These are phyloP conservation scores for Phanerodontia chrysosporium DNA, from an alignment of 768 basidiomycete genomes.

Conservation along the genomic window DNA sequence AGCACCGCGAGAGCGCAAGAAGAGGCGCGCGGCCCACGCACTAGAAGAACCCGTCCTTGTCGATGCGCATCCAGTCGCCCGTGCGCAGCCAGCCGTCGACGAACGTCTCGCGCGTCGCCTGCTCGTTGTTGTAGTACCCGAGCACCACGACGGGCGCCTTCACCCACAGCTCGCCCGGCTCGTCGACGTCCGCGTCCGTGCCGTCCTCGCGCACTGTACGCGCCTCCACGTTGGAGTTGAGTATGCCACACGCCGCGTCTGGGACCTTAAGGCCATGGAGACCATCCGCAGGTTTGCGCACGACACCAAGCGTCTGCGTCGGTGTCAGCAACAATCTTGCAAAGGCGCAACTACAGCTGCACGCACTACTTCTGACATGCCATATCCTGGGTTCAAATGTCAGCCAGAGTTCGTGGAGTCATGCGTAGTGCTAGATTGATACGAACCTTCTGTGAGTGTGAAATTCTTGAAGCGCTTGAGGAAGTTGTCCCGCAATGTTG, in stretches of 20 bases:
- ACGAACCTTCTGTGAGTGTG: background rate
- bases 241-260: constrained; percentile 48
- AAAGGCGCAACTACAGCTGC: background rate
- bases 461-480: constrained; percentile 1
- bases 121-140: constrained; percentile 72
- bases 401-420: background rate
- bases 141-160: constrained; percentile 49
- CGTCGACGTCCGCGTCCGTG: constrained; percentile 46
- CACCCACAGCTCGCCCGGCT: constrained; percentile 66
- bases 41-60: constrained; percentile 63
- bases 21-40: constrained; percentile 30
- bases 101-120: constrained; percentile 65
- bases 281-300: constrained; percentile 41
- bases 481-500: constrained; percentile 3
- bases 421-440: background rate
- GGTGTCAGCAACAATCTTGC: background rate
- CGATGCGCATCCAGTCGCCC: constrained; percentile 64
- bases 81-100: constrained; percentile 67
- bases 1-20: background rate
- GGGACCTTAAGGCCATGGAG: constrained; percentile 37
- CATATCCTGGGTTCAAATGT: constrained; percentile 43
- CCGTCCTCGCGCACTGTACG: constrained; percentile 60
- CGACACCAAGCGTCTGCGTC: constrained; percentile 50
- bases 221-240: constrained; percentile 61
- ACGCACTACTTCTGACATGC: constrained; percentile 31